Evolutionary conservation across 495 filamentous ascomycete species (phyloP).

Genomic region (Bryoglossum gracile): DNA sequence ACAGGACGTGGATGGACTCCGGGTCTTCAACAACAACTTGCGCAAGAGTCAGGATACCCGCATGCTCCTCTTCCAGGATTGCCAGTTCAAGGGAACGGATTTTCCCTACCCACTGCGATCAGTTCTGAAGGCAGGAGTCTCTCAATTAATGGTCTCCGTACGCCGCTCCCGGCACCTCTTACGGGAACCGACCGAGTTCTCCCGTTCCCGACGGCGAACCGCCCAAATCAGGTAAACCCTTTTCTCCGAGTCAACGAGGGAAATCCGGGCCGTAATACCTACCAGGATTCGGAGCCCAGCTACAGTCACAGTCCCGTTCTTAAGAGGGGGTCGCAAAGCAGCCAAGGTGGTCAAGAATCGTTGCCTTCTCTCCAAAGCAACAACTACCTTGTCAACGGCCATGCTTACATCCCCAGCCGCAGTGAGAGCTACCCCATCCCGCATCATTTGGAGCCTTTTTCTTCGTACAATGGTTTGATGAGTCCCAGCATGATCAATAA

Average conservation of each 20-base stretch:
- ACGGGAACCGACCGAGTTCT: background rate
- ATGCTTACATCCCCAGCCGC: conserved; percentile 2
- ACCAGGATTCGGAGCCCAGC: too few species aligned
- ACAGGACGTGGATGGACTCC: conserved; percentile 27
- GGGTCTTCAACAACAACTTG: conserved; percentile 27
- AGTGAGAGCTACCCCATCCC: too few species aligned
- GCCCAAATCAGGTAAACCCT: conserved; percentile 25
- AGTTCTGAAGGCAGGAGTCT: conserved; percentile 1
- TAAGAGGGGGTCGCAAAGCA: too few species aligned
- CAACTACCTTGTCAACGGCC: conserved; percentile 5
- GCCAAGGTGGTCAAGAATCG: too few species aligned
- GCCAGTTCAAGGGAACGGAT: conserved; percentile 14
- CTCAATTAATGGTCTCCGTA: conserved; percentile 14
- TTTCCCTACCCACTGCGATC: conserved; percentile 15
- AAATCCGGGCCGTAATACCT: too few species aligned
- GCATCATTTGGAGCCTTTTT: too few species aligned
- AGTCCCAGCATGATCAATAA: conserved; percentile 2
- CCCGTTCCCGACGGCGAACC: conserved; percentile 20
- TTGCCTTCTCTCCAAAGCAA: too few species aligned
- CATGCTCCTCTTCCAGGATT: conserved; percentile 14
- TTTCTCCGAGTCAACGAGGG: conserved; percentile 16
- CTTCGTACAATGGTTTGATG: conserved; percentile 15
- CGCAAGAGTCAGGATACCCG: conserved; percentile 14
- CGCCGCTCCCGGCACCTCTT: background rate
- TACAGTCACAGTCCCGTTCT: too few species aligned